Base-by-base conservation (phyloP, 176 grass and related monocot species). In the Zea luxurians region DNA sequence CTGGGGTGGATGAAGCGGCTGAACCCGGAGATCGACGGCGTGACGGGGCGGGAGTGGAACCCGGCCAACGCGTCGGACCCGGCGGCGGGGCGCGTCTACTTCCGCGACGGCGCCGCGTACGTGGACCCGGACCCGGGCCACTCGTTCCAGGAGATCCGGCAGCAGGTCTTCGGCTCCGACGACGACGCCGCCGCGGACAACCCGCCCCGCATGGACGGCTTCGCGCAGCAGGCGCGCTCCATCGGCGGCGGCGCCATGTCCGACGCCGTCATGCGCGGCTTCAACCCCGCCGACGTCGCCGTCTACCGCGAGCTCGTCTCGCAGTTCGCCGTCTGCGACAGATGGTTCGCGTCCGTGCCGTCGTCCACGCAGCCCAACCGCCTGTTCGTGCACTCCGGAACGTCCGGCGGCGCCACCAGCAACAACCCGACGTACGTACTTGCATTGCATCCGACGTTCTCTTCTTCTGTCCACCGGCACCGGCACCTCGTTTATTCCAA, bases 111-210 rank as follows among this genome's bases (percentile, higher is more conserved):
- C 27, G 92, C 96, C 7, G 83, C 89, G 67, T 99, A 76, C 70
- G 92, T 99, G 63, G 92, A 99, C 87, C 96, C 96, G 64, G 96
- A 99, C 75, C 96, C 96, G 64, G 96, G 96, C 7, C 96, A 99
- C 85, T 99, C 96, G 55, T 99, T 84, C 83, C 92, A 95, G 89
- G 96, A 89, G 60, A 99, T 99, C 83, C 88, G 92, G 37, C 87
- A 99, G 81, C 96, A 99, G 85, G 55, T 99, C 1, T 99, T 95
- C 83, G 96, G 96, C 4, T 95, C 92, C 2, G 89, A 92, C 75
- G 86, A 95, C 86, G 86, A 95, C 86, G 81, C 92, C 86, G 81
- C 92, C 0, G 65, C 89, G 0, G 76, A 76, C 27, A 27, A 27
- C 0, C 82, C 81, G 7, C n/a, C 96, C 0, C 73, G 1, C 68